These are phyloP conservation scores for Flueggea neowawraea DNA, from an alignment of 441 rosid species.

Conservation along the genomic window DNA sequence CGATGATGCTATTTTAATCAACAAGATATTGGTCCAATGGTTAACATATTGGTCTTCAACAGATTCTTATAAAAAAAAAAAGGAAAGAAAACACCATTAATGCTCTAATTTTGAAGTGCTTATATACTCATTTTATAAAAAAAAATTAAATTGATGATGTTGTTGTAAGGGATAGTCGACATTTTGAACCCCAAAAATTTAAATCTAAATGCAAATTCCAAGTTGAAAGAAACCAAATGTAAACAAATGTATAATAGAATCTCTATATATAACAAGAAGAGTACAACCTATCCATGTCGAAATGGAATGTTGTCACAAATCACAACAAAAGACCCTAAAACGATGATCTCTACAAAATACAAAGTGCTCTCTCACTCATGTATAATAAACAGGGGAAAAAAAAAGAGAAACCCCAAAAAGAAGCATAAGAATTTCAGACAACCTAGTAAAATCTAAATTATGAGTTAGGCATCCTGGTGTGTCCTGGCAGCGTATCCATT, in stretches of 20 bases:
- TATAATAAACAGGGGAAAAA: constrained; percentile 1
- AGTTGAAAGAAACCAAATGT: background rate
- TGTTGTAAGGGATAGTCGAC: no score
- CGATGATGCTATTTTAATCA: no score
- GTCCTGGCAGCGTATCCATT: constrained; percentile 18
- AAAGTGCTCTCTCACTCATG: background rate
- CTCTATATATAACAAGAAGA: background rate
- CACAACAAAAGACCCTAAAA: background rate
- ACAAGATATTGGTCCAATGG: no score
- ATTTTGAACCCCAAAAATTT: no score
- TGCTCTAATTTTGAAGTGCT: no score
- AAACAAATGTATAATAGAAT: constrained; percentile 2
- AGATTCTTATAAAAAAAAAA: no score
- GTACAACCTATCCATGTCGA: background rate
- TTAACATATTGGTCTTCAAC: no score
- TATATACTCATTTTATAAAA: no score
- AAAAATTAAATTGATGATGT: no score
- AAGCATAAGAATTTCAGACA: background rate
- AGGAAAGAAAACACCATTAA: no score
- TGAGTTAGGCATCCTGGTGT: constrained; percentile 5
- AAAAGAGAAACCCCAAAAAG: background rate
- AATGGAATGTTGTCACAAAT: constrained; percentile 1
- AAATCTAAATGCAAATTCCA: background rate
- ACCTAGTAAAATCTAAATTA: background rate
- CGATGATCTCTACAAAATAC: background rate